Percentiles rank a stretch among this genome's conserved stretches.
Evolutionary conservation across 148 eudicot genomes (phyloP).

Genomic region (Rhododendron henanense): DNA sequence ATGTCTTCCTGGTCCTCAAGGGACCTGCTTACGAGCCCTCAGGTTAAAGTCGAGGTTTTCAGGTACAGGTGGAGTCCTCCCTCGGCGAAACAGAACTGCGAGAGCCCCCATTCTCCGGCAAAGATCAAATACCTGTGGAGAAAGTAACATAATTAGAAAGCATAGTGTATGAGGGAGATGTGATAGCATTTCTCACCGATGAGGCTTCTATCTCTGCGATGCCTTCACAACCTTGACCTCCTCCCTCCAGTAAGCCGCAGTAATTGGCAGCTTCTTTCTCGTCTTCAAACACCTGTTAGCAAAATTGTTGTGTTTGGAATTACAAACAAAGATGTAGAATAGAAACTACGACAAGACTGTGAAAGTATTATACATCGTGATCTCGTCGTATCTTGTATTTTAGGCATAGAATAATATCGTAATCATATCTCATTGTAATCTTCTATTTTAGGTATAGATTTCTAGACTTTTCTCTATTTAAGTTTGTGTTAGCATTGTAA

Average conservation of each 20-base stretch:
- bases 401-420: no score
- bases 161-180: neutral
- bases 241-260: constrained; percentile 81
- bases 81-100: constrained; percentile 81
- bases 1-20: constrained; percentile 72
- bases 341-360: neutral
- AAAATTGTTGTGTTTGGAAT: neutral
- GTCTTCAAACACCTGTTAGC: constrained; percentile 83
- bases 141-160: neutral
- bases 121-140: constrained; percentile 80
- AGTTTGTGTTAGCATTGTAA: no score
- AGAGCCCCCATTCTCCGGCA: constrained; percentile 76
- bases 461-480: no score
- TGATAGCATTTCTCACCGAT: constrained; percentile 49
- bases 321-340: neutral
- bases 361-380: no score
- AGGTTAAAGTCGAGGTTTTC: constrained; percentile 72
- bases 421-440: no score
- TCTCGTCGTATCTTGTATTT: no score
- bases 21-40: constrained; percentile 77
- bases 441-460: no score
- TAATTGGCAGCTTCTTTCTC: constrained; percentile 82
- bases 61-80: constrained; percentile 47
- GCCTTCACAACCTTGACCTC: constrained; percentile 95
- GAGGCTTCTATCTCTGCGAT: constrained; percentile 97